Percentiles rank a stretch among this genome's conserved stretches.
Evolutionary conservation across 805 yeast species (phyloP).

Genomic region (Peterozyma xylosa): DNA sequence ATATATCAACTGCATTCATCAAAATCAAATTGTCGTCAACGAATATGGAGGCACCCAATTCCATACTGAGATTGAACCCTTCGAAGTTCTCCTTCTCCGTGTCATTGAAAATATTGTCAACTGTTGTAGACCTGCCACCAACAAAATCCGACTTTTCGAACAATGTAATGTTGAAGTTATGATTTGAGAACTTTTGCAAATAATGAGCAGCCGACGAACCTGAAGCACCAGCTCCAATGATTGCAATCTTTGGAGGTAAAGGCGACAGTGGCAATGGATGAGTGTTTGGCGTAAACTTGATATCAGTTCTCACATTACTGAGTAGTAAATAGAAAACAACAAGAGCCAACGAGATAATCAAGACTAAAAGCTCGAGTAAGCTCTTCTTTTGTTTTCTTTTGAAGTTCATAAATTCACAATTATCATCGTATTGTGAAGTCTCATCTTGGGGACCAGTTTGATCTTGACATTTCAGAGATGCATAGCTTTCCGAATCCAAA

Average conservation of each 20-base stretch:
- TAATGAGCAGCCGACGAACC: constrained; percentile 41
- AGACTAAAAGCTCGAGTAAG: too few relatives aligned
- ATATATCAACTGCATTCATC: constrained; percentile 25
- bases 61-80: constrained; percentile 19
- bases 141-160: constrained; percentile 30
- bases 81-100: constrained; percentile 4
- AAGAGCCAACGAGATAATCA: too few relatives aligned
- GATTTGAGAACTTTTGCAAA: constrained; percentile 27
- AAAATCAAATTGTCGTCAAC: constrained; percentile 31
- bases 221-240: constrained; percentile 46
- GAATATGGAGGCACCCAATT: constrained; percentile 40
- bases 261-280: too few relatives aligned
- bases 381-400: too few relatives aligned
- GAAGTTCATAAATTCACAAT: too few relatives aligned
- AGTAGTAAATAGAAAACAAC: too few relatives aligned
- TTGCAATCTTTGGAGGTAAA: constrained; percentile 21
- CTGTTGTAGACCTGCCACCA: constrained; percentile 39
- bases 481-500: too few relatives aligned
- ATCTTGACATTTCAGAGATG: too few relatives aligned
- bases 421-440: too few relatives aligned
- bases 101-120: constrained; percentile 14
- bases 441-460: too few relatives aligned
- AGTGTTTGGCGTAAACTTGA: too few relatives aligned
- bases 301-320: too few relatives aligned
- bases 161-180: constrained; percentile 28